These are phyloP conservation scores for Phytophthora pini DNA, from an alignment of 352 stramenopile genomes.

Conservation along the genomic window DNA sequence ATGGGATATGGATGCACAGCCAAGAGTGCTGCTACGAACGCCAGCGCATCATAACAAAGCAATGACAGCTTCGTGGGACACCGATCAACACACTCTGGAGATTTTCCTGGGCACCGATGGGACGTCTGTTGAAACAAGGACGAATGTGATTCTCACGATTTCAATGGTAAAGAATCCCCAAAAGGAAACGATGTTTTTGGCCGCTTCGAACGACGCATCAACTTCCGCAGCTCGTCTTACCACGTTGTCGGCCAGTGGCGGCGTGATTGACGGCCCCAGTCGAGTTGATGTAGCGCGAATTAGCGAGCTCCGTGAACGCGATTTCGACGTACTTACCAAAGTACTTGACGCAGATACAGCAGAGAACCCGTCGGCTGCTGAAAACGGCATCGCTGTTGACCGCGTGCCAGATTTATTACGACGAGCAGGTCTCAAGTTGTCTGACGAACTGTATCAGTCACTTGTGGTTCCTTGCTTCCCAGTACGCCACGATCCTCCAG, in stretches of 20 bases:
- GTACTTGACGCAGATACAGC: conserved; percentile 34
- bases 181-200: conserved; percentile 46
- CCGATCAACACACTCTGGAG: conserved; percentile 63
- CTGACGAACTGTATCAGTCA: conserved; percentile 44
- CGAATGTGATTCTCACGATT: conserved; percentile 51
- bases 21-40: conserved; percentile 49
- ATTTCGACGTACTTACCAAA: conserved; percentile 51
- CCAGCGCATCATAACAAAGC: conserved; percentile 37
- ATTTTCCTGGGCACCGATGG: conserved; percentile 41
- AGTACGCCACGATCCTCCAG: conserved; percentile 12
- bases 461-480: conserved; percentile 47
- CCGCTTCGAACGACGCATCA: conserved; percentile 6
- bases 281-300: conserved; percentile 68
- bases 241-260: conserved; percentile 51
- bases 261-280: conserved; percentile 68
- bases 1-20: conserved; percentile 67
- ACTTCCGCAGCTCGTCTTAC: conserved; percentile 45
- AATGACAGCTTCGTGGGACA: conserved; percentile 47
- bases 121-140: conserved; percentile 37
- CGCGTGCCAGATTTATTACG: conserved; percentile 46
- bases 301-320: conserved; percentile 64
- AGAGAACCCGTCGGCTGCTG: conserved; percentile 5
- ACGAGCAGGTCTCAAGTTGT: conserved; percentile 39
- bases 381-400: conserved; percentile 28
- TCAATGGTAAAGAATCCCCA: conserved; percentile 56